phyloP scores from a whole-genome alignment of 2,329 filamentous ascomycete genomes.

The Clarireedia paspali region DNA sequence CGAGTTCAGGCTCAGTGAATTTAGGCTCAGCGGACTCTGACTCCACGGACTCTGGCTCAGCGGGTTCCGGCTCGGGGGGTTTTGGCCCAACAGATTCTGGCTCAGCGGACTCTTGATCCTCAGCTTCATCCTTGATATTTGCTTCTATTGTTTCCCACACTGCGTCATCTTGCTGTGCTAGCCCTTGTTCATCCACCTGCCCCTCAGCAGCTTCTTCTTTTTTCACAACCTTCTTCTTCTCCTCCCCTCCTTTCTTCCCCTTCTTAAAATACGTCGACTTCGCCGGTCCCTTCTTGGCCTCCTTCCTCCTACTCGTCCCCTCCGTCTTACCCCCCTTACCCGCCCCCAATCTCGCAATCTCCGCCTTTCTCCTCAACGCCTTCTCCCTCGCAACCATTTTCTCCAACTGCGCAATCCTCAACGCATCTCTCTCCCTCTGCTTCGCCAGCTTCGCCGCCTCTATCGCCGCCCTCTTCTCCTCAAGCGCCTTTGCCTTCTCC shows the following conservation, averaged over 20 bases:
- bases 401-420: neutral
- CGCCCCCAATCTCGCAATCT: neutral
- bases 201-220: neutral
- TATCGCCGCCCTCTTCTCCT: neutral
- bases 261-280: slow-evolving; percentile 2
- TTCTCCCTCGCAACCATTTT: neutral
- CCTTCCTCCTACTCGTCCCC: neutral
- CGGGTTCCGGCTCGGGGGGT: too few relatives aligned
- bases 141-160: neutral
- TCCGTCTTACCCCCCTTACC: neutral
- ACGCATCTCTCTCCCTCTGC: neutral
- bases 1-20: neutral
- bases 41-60: too few relatives aligned
- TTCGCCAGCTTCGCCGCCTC: neutral
- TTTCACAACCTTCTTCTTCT: neutral
- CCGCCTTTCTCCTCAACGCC: neutral
- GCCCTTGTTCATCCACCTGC: neutral
- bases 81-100: neutral
- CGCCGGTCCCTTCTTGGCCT: slow-evolving; percentile 1
- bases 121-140: neutral
- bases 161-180: too few relatives aligned
- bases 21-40: too few relatives aligned
- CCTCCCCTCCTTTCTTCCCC: neutral
- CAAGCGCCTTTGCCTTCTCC: neutral
- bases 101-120: neutral